These are phyloP conservation scores for Cucumis melo DNA, from an alignment of 306 rosid species.

Conservation along the genomic window DNA sequence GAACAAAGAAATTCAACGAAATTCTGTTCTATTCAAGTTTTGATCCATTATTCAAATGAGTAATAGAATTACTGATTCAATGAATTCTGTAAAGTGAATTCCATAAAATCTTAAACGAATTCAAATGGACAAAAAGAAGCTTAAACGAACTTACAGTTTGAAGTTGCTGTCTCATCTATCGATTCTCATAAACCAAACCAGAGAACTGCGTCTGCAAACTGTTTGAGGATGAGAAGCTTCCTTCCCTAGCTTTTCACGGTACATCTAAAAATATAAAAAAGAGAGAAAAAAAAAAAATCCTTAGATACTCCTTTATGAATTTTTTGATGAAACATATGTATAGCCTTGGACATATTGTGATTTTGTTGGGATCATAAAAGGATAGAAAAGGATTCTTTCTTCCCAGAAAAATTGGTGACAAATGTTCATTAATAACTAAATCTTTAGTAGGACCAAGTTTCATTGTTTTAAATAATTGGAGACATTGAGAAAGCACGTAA, in stretches of 20 bases:
- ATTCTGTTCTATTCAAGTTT: background rate
- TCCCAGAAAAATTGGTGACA: background rate
- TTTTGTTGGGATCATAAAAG: background rate
- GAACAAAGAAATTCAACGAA: background rate
- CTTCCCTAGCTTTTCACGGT: conserved; percentile 96
- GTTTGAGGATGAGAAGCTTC: conserved; percentile 85
- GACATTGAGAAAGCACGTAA: background rate
- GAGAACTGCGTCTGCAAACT: conserved; percentile 97
- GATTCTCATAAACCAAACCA: conserved; percentile 76
- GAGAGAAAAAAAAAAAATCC: background rate
- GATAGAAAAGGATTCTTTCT: background rate
- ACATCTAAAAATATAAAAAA: conserved; percentile 34
- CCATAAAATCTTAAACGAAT: background rate
- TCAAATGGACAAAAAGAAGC: background rate
- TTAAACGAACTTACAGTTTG: conserved; percentile 38
- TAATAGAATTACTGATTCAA: background rate
- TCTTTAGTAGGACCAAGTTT: background rate
- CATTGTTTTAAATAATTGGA: background rate
- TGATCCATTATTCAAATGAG: background rate
- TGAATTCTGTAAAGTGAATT: background rate
- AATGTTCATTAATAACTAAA: background rate
- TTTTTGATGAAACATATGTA: background rate
- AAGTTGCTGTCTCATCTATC: conserved; percentile 66
- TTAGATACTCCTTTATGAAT: background rate
- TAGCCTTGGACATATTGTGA: background rate